Evolutionary conservation across 495 filamentous ascomycete genomes (phyloP).

Genomic region (Cryomyces minteri): DNA sequence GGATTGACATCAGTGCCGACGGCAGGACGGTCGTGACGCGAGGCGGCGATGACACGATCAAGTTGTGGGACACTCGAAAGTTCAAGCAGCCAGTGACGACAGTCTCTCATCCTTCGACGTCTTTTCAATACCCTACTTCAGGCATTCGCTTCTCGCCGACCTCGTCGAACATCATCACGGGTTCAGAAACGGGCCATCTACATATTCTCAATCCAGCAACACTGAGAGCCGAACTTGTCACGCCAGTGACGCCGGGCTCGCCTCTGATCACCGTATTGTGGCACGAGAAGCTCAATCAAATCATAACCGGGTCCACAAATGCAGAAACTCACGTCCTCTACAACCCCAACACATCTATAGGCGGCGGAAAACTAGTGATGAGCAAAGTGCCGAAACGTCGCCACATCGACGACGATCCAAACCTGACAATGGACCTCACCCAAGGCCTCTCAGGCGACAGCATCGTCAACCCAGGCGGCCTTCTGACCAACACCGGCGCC

Average conservation of each 20-base stretch:
- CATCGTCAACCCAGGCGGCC: conserved; percentile 47
- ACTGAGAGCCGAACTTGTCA: conserved; percentile 62
- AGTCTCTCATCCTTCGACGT: conserved; percentile 64
- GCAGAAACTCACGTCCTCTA: conserved; percentile 79
- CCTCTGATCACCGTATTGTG: conserved; percentile 72
- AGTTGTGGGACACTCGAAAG: conserved; percentile 90
- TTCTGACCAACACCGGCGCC: conserved; percentile 21
- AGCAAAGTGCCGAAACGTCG: conserved; percentile 83
- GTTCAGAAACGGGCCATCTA: conserved; percentile 70
- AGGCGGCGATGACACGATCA: conserved; percentile 73
- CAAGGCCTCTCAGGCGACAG: conserved; percentile 67
- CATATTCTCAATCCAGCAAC: conserved; percentile 90
- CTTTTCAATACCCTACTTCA: conserved; percentile 59
- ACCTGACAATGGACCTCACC: conserved; percentile 63
- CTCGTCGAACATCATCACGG: conserved; percentile 66
- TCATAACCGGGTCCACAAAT: conserved; percentile 82
- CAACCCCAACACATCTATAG: conserved; percentile 60
- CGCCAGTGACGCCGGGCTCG: conserved; percentile 65
- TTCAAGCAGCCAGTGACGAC: conserved; percentile 76
- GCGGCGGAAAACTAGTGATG: conserved; percentile 79
- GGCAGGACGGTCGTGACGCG: conserved; percentile 75
- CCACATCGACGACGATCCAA: conserved; percentile 84
- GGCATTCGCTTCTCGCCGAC: conserved; percentile 82
- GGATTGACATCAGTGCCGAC: conserved; percentile 80
- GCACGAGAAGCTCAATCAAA: conserved; percentile 92